Conservation (phyloP, 805 yeast genomes). For the Metschnikowia continentalis region DNA sequence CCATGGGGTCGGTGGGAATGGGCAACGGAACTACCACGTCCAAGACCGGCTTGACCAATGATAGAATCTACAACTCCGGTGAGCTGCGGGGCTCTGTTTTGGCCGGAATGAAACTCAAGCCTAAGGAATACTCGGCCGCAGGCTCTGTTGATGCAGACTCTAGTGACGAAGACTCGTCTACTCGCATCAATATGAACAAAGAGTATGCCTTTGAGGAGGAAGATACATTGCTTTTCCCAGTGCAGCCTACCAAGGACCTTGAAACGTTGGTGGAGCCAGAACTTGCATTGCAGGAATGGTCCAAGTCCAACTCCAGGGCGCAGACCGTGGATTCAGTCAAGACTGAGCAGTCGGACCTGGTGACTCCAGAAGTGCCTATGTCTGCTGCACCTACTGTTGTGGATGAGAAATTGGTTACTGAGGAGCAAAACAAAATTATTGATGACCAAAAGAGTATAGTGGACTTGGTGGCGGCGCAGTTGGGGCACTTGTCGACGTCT, state of each 20-base stretch:
- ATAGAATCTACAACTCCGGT: slow-evolving; percentile 43
- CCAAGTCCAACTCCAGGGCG: slow-evolving; percentile 7
- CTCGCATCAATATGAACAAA: slow-evolving; percentile 61
- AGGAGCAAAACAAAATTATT: slow-evolving; percentile 27
- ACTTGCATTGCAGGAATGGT: slow-evolving; percentile 21
- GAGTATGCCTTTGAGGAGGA: slow-evolving; percentile 49
- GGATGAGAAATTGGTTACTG: slow-evolving; percentile 26
- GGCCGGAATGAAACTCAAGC: slow-evolving; percentile 31
- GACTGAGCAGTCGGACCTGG: slow-evolving; percentile 29
- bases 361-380: slow-evolving; percentile 25
- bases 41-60: slow-evolving; percentile 26
- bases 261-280: slow-evolving; percentile 6
- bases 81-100: slow-evolving; percentile 36
- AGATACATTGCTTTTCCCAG: slow-evolving; percentile 63
- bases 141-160: slow-evolving; percentile 28
- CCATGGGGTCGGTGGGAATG: slow-evolving; percentile 56
- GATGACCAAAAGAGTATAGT: slow-evolving; percentile 31
- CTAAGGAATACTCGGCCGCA: slow-evolving; percentile 10
- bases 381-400: slow-evolving; percentile 10
- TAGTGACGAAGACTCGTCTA: slow-evolving; percentile 40
- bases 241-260: slow-evolving; percentile 58
- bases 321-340: slow-evolving; percentile 22
- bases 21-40: slow-evolving; percentile 27
- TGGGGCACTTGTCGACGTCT: slow-evolving; percentile 19
- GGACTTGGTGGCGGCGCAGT: slow-evolving; percentile 23